Base-by-base conservation (phyloP, 176 grass and related monocot genomes). In the Hyparrhenia diplandra region DNA sequence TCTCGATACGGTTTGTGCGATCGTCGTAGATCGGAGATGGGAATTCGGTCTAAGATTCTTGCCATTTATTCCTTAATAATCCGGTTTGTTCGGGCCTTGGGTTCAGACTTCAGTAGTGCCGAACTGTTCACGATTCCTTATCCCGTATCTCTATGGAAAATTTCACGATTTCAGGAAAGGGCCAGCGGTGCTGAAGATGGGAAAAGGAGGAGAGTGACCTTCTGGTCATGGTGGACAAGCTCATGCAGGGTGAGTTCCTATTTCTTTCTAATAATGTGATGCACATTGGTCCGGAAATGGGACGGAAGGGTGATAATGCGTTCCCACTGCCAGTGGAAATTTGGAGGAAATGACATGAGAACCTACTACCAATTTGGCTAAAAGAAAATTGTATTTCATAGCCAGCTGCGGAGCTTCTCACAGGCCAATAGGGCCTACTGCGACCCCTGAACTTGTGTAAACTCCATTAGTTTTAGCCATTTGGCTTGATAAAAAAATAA, bases 141-240 rank as follows among this genome's bases (percentile, higher is more conserved):
- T 42, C 41, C 10, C 41, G 41, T 41, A 41, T 47, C 4, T 23
- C 2, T 54, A 28, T 24, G 75, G 45, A 2, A 6, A 18, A 51
- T 76, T 76, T 70, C 17, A 16, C 8, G 28, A 76, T 77, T 87
- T 69, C 55, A 87, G 85, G 24, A 77, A 87, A 82, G 64, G 31
- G 31, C 6, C 73, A 25, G 65, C 21, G 32, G 32, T 62, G 55
- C 39, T 23, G 31, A 47, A 76, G 73, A 64, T 82, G 73, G 79
- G 54, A 29, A n/a, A 76, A 82, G 41, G 79, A 87, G 55, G 79
- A 87, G 13, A 64, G 1, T 30, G 85, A 71, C 69, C 41, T 87
- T 70, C 34, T 82, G 55, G 17, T 31, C 31, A 64, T 71, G 73
- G 85, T 87, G 73, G 73, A 71, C 40, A 87, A 52, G 32, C 65